These are phyloP conservation scores for Fusarium vanettenii DNA, from an alignment of 2,329 filamentous ascomycete genomes.

Conservation along the genomic window DNA sequence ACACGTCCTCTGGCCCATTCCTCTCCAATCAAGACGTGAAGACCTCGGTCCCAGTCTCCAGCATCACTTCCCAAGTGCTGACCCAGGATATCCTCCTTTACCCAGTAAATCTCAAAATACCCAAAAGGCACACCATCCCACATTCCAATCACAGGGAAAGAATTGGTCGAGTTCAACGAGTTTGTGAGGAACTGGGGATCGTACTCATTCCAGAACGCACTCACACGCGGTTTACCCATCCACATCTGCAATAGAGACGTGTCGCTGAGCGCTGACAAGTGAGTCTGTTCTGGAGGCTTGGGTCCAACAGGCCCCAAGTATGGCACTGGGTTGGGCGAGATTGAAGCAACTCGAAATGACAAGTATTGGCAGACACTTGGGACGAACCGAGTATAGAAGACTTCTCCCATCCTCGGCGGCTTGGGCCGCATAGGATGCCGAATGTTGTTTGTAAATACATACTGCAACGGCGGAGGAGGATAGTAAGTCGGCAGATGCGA, in stretches of 20 bases:
- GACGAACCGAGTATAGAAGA: conserved; percentile 90
- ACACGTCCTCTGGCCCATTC: conserved; percentile 91
- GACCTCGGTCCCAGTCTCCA: conserved; percentile 85
- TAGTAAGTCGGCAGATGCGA: conserved; percentile 93
- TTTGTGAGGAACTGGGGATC: conserved; percentile 73
- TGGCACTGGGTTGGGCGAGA: conserved; percentile 71
- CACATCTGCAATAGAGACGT: conserved; percentile 78
- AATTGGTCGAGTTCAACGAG: conserved; percentile 76
- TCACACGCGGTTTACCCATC: conserved; percentile 88
- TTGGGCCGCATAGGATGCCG: conserved; percentile 90
- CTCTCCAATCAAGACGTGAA: conserved; percentile 92
- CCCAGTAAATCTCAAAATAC: conserved; percentile 99
- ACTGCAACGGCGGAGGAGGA: conserved; percentile 84
- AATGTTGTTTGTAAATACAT: conserved; percentile 79
- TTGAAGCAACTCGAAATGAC: conserved; percentile 85
- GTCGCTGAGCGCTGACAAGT: conserved; percentile 62
- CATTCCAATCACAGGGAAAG: conserved; percentile 90
- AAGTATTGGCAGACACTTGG: conserved; percentile 86
- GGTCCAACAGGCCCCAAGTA: conserved; percentile 70
- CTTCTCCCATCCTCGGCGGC: conserved; percentile 88
- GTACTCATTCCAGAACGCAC: conserved; percentile 84
- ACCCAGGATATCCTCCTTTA: conserved; percentile 88
- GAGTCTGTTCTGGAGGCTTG: conserved; percentile 52
- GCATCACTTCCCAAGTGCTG: conserved; percentile 73
- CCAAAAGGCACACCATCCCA: conserved; percentile 97